Percentiles rank a stretch among this genome's conserved stretches.
These are phyloP conservation scores for Aspergillus caelatus DNA, from an alignment of 2,329 filamentous ascomycete genomes.

Conservation along the genomic window DNA sequence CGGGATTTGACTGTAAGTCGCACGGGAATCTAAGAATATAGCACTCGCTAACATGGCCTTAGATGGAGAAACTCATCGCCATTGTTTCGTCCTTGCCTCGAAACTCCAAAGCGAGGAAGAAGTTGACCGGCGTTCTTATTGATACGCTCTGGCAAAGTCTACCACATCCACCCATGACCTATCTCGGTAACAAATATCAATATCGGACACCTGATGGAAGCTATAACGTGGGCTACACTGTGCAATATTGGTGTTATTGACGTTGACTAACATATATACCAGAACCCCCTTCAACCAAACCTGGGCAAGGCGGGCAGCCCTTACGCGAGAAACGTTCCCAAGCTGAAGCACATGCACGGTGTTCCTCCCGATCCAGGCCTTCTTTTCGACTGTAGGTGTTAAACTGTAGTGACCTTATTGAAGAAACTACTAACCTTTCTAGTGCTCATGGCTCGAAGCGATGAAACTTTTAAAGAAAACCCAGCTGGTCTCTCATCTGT, in stretches of 20 bases:
- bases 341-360: conserved; percentile 7
- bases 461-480: conserved; percentile 34
- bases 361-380: conserved; percentile 12
- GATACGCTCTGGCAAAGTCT: conserved; percentile 12
- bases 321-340: conserved; percentile 14
- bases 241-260: neutral
- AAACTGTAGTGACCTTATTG: neutral
- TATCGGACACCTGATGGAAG: conserved; percentile 14
- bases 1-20: conserved; percentile 11
- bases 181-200: conserved; percentile 13
- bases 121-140: conserved; percentile 11
- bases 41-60: neutral
- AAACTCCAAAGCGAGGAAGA: conserved; percentile 7
- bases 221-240: conserved; percentile 3
- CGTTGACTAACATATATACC: neutral
- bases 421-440: neutral
- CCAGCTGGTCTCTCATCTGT: conserved; percentile 50
- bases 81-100: conserved; percentile 10
- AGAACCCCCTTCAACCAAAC: conserved; percentile 10
- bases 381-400: conserved; percentile 12
- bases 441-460: conserved; percentile 15
- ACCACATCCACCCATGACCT: conserved; percentile 12
- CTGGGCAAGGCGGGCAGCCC: conserved; percentile 12
- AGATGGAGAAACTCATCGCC: conserved; percentile 15
- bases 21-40: neutral